A percentile compares a stretch with the other conserved stretches of the same genome.
These are phyloP conservation scores for Peronospora farinosa DNA, from an alignment of 352 stramenopile species.

Conservation along the genomic window DNA sequence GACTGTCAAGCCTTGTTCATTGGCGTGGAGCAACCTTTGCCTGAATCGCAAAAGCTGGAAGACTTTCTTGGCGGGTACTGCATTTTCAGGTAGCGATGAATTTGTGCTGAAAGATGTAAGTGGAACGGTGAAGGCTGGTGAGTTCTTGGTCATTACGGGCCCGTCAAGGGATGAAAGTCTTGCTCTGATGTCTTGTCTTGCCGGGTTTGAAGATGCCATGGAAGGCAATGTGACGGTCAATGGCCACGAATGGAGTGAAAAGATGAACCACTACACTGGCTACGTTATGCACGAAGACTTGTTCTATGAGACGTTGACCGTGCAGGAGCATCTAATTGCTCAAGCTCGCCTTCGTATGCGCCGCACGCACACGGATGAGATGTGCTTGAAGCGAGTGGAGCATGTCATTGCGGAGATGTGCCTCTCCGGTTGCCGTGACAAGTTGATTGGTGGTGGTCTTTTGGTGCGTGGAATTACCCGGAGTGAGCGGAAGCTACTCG, in stretches of 20 bases:
- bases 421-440: constrained; percentile 35
- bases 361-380: constrained; percentile 19
- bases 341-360: constrained; percentile 79
- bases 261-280: constrained; percentile 25
- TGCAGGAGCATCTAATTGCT: constrained; percentile 85
- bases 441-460: constrained; percentile 51
- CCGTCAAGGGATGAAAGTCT: constrained; percentile 72
- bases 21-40: constrained; percentile 27
- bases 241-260: constrained; percentile 43
- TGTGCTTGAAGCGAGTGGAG: constrained; percentile 46
- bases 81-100: constrained; percentile 2
- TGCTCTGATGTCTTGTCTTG: constrained; percentile 89
- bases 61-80: not conserved
- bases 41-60: constrained; percentile 16
- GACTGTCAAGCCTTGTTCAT: constrained; percentile 18
- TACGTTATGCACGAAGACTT: constrained; percentile 88
- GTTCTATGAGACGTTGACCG: constrained; percentile 81
- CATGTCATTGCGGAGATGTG: constrained; percentile 55
- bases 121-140: constrained; percentile 33
- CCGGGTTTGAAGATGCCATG: constrained; percentile 78
- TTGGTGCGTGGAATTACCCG: constrained; percentile 55
- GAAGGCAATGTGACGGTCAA: constrained; percentile 60
- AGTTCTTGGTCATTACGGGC: constrained; percentile 60
- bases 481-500: constrained; percentile 77
- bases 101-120: constrained; percentile 41